Evolutionary conservation across 1,139 yeast genomes (phyloP).

Genomic region (Suhomyces wounanorum): DNA sequence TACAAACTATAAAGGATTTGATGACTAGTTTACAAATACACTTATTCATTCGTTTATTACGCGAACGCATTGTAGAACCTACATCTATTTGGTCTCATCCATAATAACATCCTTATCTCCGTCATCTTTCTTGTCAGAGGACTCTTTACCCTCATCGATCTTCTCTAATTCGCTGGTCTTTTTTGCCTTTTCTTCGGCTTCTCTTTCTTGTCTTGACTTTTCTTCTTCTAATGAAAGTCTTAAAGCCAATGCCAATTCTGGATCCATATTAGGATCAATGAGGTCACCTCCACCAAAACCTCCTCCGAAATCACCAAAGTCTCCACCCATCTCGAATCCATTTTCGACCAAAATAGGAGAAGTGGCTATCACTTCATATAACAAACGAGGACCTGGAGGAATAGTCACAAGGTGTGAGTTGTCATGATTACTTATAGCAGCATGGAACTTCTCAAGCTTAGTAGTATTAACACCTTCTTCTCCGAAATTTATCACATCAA

Average conservation of each 20-base stretch:
- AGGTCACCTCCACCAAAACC: slow-evolving; percentile 59
- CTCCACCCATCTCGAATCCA: slow-evolving; percentile 47
- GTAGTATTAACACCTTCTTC: slow-evolving; percentile 79
- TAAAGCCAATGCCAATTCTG: slow-evolving; percentile 93
- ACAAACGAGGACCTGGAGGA: slow-evolving; percentile 82
- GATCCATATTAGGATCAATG: slow-evolving; percentile 91
- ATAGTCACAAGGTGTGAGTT: slow-evolving; percentile 84
- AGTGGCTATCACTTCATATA: slow-evolving; percentile 71
- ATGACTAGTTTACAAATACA: slow-evolving; percentile 2
- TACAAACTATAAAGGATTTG: background rate
- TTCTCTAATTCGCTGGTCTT: slow-evolving; percentile 30
- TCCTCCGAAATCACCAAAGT: slow-evolving; percentile 33
- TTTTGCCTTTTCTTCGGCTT: slow-evolving; percentile 44
- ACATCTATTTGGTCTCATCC: slow-evolving; percentile 20
- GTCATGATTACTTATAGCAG: slow-evolving; percentile 75
- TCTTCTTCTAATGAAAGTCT: slow-evolving; percentile 84
- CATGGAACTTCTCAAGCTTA: slow-evolving; percentile 77
- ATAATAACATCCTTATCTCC: slow-evolving; percentile 22
- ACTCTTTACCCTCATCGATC: slow-evolving; percentile 31
- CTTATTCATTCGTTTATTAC: background rate
- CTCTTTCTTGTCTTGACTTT: slow-evolving; percentile 72
- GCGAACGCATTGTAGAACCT: background rate
- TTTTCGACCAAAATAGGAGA: slow-evolving; percentile 70
- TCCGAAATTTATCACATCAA: slow-evolving; percentile 91
- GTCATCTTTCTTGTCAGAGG: slow-evolving; percentile 18